These are phyloP conservation scores for Gossypium arboreum DNA, from an alignment of 345 rosid genomes.

Conservation along the genomic window DNA sequence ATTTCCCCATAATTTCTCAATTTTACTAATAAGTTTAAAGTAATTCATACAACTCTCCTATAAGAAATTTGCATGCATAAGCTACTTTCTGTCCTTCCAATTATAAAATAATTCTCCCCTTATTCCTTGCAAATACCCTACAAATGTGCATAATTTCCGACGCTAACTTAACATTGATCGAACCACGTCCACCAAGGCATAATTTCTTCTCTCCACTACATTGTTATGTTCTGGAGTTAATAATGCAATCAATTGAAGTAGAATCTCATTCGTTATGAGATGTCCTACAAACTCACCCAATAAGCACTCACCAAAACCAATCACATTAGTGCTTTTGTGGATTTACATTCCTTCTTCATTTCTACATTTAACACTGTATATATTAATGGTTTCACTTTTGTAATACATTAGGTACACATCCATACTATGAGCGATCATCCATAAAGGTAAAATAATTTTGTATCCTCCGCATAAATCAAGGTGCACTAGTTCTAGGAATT, in stretches of 20 bases:
- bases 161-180: neutral
- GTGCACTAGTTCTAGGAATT: neutral
- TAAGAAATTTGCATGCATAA: too few relatives aligned
- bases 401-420: neutral
- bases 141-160: neutral
- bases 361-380: neutral
- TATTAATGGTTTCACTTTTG: neutral
- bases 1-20: neutral
- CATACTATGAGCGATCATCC: neutral
- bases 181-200: neutral
- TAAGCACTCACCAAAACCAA: neutral
- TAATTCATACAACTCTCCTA: too few relatives aligned
- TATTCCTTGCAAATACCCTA: neutral
- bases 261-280: neutral
- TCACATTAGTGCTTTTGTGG: neutral
- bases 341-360: neutral
- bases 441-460: neutral
- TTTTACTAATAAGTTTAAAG: too few relatives aligned
- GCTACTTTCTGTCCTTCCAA: too few relatives aligned
- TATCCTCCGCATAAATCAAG: neutral
- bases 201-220: too few relatives aligned
- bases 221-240: neutral
- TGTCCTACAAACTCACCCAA: neutral
- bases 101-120: neutral
- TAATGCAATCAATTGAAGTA: neutral